Conservation (phyloP, 1,139 yeast genomes). For the Saccharomyces hybrid region DNA sequence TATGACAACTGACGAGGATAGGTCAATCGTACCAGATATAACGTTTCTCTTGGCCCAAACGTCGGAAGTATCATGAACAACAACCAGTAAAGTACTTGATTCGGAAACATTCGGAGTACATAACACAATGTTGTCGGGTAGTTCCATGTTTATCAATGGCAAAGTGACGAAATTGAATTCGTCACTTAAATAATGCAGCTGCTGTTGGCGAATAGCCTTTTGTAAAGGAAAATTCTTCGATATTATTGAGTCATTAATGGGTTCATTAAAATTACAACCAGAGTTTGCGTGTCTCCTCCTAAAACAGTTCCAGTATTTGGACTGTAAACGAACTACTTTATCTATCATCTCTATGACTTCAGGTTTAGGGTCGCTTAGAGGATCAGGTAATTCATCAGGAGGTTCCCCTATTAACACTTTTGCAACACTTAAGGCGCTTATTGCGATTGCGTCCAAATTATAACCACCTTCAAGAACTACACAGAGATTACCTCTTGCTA, state of each 20-base stretch:
- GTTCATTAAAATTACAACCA: slow-evolving; percentile 25
- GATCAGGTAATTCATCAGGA: slow-evolving; percentile 58
- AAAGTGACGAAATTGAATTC: slow-evolving; percentile 55
- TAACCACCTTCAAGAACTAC: slow-evolving; percentile 96
- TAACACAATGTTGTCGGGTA: slow-evolving; percentile 60
- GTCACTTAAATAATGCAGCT: slow-evolving; percentile 48
- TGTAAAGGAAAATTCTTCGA: slow-evolving; percentile 42
- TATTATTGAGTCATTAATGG: slow-evolving; percentile 17
- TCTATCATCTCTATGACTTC: slow-evolving; percentile 80
- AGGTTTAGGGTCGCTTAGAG: slow-evolving; percentile 48
- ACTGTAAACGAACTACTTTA: slow-evolving; percentile 71
- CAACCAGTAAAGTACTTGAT: slow-evolving; percentile 52
- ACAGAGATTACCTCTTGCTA: slow-evolving; percentile 82
- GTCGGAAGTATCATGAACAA: slow-evolving; percentile 89
- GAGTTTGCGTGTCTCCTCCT: slow-evolving; percentile 49
- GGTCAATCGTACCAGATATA: slow-evolving; percentile 65
- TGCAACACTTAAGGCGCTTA: slow-evolving; percentile 86
- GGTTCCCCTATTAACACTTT: slow-evolving; percentile 92
- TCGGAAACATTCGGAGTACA: slow-evolving; percentile 70
- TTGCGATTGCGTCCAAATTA: slow-evolving; percentile 82
- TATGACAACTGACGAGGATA: slow-evolving; percentile 62
- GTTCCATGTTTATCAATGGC: slow-evolving; percentile 53
- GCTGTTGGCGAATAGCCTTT: slow-evolving; percentile 68
- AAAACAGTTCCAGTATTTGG: slow-evolving; percentile 82
- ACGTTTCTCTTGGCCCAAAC: slow-evolving; percentile 87